These are phyloP conservation scores for Mortierella sp. DNA, from an alignment of 371 early-diverging fungal genomes.

Conservation along the genomic window DNA sequence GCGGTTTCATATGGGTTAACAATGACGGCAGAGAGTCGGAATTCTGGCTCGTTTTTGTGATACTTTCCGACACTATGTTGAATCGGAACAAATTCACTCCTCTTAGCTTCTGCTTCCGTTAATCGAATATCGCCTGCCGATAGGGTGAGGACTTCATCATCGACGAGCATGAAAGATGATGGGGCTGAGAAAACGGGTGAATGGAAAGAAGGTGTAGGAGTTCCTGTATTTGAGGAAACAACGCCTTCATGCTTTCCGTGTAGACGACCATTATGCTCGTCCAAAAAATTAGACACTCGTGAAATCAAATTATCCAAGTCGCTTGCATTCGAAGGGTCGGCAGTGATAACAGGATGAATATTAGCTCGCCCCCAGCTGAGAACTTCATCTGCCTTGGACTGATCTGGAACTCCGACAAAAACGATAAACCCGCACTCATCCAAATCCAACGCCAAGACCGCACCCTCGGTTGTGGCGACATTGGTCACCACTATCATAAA, in stretches of 20 bases:
- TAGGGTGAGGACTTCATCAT: neutral
- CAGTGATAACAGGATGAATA: conserved; percentile 9
- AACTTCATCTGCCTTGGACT: conserved; percentile 7
- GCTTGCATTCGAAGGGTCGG: neutral
- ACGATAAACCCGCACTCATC: conserved; percentile 30
- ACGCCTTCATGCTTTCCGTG: neutral
- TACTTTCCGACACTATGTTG: neutral
- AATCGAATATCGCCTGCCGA: too few relatives aligned
- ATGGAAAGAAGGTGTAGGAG: neutral
- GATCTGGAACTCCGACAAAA: conserved; percentile 24
- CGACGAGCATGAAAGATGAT: conserved; percentile 14
- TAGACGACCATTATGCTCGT: neutral
- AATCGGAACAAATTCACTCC: neutral
- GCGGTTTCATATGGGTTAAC: conserved; percentile 6
- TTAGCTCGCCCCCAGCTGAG: conserved; percentile 7
- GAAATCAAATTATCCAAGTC: neutral
- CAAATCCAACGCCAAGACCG: conserved; percentile 14
- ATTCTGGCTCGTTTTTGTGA: neutral
- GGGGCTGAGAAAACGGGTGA: conserved; percentile 7
- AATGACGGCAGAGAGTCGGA: conserved; percentile 14
- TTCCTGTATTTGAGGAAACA: neutral
- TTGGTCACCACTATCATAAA: conserved; percentile 18
- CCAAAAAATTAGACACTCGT: neutral
- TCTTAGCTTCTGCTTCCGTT: too few relatives aligned
- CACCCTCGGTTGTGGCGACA: conserved; percentile 20